Percentiles rank a stretch among this genome's conserved stretches.
phyloP scores from a whole-genome alignment of 2,329 filamentous ascomycete species.

The Coniochaeta prunicola region DNA sequence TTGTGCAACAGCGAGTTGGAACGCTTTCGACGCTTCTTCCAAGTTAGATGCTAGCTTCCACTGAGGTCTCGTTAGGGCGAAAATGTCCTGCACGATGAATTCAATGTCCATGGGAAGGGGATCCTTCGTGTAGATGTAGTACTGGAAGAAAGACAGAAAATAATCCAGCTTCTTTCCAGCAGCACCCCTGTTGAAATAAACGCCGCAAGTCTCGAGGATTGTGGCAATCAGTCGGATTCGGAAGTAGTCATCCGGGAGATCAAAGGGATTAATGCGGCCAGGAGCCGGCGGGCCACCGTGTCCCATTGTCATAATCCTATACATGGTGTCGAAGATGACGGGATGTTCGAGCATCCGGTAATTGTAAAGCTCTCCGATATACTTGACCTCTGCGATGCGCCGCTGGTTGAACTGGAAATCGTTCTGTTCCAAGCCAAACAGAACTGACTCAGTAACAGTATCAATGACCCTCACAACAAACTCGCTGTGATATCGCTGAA shows the following conservation, averaged over 20 bases:
- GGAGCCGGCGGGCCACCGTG: constrained; percentile 80
- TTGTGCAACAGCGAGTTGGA: constrained; percentile 80
- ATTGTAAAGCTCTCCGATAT: constrained; percentile 92
- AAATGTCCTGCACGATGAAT: constrained; percentile 91
- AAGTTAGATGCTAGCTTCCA: constrained; percentile 81
- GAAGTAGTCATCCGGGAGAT: constrained; percentile 92
- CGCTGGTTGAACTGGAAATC: constrained; percentile 98
- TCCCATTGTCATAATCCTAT: constrained; percentile 89
- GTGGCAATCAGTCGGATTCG: constrained; percentile 85
- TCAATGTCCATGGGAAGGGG: constrained; percentile 93
- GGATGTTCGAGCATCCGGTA: constrained; percentile 95
- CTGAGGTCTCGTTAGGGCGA: constrained; percentile 74
- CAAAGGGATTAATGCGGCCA: constrained; percentile 68
- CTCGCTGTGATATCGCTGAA: constrained; percentile 85
- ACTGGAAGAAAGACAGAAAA: constrained; percentile 93
- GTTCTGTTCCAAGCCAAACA: constrained; percentile 83
- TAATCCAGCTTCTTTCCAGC: constrained; percentile 97
- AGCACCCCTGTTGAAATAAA: constrained; percentile 89
- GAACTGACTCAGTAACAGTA: constrained; percentile 81
- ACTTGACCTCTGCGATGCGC: constrained; percentile 91
- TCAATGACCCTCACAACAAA: constrained; percentile 92
- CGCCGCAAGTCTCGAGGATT: constrained; percentile 87
- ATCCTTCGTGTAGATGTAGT: constrained; percentile 89
- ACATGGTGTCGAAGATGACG: constrained; percentile 91
- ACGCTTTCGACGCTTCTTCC: constrained; percentile 75